Evolutionary conservation across 164 flowering plant species (phyloP).

Genomic region (Nelumbo lutea): DNA sequence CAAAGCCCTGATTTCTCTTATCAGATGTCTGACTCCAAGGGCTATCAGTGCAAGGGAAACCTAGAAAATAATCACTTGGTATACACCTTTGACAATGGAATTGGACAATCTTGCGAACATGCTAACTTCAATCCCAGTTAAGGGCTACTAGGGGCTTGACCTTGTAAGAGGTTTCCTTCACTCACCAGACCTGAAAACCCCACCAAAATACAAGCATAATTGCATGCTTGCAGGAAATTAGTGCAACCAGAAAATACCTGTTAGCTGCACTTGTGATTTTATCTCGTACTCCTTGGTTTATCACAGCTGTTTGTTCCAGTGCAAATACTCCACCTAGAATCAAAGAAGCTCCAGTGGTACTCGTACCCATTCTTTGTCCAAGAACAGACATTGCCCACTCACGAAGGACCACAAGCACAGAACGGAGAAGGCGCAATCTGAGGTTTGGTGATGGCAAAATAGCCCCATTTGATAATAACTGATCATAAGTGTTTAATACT

Average conservation of each 20-base stretch:
- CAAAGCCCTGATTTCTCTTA: no score
- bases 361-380: constrained; percentile 79
- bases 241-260: constrained; percentile 41
- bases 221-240: not conserved
- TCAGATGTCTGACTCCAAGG: no score
- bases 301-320: constrained; percentile 37
- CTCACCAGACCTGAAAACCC: no score
- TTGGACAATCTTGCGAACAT: no score
- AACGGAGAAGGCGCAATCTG: constrained; percentile 72
- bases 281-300: constrained; percentile 80
- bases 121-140: no score
- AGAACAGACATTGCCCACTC: constrained; percentile 89
- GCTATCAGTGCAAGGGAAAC: no score
- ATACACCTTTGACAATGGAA: no score
- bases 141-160: no score
- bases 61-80: no score
- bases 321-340: constrained; percentile 56
- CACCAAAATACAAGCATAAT: not conserved
- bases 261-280: constrained; percentile 89
- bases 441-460: constrained; percentile 72
- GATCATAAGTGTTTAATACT: constrained; percentile 77
- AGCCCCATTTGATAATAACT: constrained; percentile 74
- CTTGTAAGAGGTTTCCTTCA: no score
- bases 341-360: constrained; percentile 62
- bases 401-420: constrained; percentile 78